These are phyloP conservation scores for Decorospora gaudefroyi DNA, from an alignment of 2,329 filamentous ascomycete genomes.

Conservation along the genomic window DNA sequence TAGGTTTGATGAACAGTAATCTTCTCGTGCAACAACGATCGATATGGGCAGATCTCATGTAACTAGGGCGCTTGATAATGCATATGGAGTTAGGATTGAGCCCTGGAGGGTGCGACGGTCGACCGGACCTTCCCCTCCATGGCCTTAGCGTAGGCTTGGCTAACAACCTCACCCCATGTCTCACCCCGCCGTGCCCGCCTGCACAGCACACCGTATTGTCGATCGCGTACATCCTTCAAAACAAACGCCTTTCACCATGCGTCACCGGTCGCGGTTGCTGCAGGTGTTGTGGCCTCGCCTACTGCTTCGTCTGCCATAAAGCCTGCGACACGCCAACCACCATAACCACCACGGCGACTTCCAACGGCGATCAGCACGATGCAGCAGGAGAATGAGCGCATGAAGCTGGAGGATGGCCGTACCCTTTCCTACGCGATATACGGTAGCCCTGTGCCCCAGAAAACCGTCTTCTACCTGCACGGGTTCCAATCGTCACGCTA, in stretches of 20 bases:
- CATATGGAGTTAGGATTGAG: constrained; percentile 16
- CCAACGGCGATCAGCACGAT: constrained; percentile 1
- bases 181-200: constrained; percentile 11
- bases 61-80: constrained; percentile 1
- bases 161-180: constrained; percentile 4
- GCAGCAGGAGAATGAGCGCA: constrained; percentile 29
- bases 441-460: constrained; percentile 49
- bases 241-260: constrained; percentile 6
- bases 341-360: background rate
- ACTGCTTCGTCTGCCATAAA: constrained; percentile 1
- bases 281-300: constrained; percentile 4
- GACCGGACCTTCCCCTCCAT: constrained; percentile 7
- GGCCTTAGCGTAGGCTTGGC: constrained; percentile 12
- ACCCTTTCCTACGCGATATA: constrained; percentile 53
- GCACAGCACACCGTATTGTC: constrained; percentile 10
- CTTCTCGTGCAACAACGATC: background rate
- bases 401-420: constrained; percentile 46
- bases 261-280: constrained; percentile 6
- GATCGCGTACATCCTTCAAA: constrained; percentile 12
- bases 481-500: constrained; percentile 52
- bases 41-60: background rate
- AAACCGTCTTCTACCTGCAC: constrained; percentile 51
- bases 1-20: background rate
- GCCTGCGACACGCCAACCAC: background rate
- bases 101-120: constrained; percentile 4